phyloP scores from a whole-genome alignment of 768 basidiomycete genomes.

The Leccinum uliginosum region DNA sequence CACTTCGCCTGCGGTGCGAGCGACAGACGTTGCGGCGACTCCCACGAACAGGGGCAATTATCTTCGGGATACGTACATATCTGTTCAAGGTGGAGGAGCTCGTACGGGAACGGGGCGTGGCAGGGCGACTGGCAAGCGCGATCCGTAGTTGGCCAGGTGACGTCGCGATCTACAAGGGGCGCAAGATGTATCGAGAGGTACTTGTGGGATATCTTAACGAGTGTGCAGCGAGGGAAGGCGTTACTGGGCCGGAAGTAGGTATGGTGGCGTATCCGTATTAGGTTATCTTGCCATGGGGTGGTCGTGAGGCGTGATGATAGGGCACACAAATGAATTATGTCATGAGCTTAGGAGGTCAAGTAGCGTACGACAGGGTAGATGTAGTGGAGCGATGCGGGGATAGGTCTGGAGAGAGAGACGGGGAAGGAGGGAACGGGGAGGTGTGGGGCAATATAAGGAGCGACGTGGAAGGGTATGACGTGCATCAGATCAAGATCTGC shows the following conservation, averaged over 20 bases:
- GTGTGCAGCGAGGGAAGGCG: constrained; percentile 13
- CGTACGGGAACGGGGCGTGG: constrained; percentile 50
- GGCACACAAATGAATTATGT: constrained; percentile 1
- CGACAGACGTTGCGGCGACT: constrained; percentile 65
- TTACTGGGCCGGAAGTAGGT: constrained; percentile 1
- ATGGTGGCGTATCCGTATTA: constrained; percentile 16
- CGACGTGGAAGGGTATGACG: constrained; percentile 27
- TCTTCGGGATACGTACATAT: constrained; percentile 71
- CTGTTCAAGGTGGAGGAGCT: constrained; percentile 50
- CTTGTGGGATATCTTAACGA: constrained; percentile 22
- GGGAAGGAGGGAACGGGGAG: background rate
- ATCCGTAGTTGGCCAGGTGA: constrained; percentile 64
- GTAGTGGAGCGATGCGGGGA: background rate
- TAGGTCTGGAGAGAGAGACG: background rate
- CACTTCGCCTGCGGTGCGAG: constrained; percentile 56
- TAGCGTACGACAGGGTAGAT: background rate
- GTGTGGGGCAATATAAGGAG: constrained; percentile 18
- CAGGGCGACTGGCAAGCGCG: constrained; percentile 59
- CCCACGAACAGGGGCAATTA: constrained; percentile 56
- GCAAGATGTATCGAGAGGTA: constrained; percentile 22
- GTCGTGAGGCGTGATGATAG: constrained; percentile 3
- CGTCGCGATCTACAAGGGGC: constrained; percentile 35
- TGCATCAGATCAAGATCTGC: constrained; percentile 34
- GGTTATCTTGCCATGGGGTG: constrained; percentile 6
- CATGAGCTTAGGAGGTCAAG: background rate